These are phyloP conservation scores for Trichophaea hybrida DNA, from an alignment of 2,329 filamentous ascomycete genomes.

Conservation along the genomic window DNA sequence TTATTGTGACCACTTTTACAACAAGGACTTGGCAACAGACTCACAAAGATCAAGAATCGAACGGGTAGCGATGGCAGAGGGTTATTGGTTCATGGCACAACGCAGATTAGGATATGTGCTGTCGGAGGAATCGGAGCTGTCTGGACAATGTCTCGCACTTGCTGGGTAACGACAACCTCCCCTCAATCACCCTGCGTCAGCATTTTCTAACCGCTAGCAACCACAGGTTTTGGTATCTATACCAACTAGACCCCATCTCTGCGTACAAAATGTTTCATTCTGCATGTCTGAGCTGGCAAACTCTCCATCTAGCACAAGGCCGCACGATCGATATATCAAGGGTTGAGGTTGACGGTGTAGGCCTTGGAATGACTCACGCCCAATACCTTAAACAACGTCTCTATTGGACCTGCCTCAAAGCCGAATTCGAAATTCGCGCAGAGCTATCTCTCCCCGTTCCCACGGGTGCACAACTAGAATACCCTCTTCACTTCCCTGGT, in stretches of 20 bases:
- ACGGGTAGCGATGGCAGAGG: slow-evolving; percentile 22
- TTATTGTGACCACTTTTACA: slow-evolving; percentile 19
- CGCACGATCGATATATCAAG: slow-evolving; percentile 6
- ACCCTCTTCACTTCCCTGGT: slow-evolving; percentile 29
- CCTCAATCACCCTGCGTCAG: slow-evolving; percentile 25
- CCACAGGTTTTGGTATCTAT: slow-evolving; percentile 32
- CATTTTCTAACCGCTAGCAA: slow-evolving; percentile 31
- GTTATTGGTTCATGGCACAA: slow-evolving; percentile 29
- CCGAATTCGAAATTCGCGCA: slow-evolving; percentile 33
- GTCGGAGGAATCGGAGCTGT: slow-evolving; percentile 27
- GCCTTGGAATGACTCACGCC: slow-evolving; percentile 10
- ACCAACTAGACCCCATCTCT: slow-evolving; percentile 32
- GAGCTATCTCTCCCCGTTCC: slow-evolving; percentile 32
- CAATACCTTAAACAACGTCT: slow-evolving; percentile 31
- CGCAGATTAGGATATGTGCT: slow-evolving; percentile 28
- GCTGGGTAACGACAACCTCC: slow-evolving; percentile 8
- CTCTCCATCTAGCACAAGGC: slow-evolving; percentile 7
- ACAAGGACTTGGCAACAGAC: background rate
- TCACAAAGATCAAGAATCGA: slow-evolving; percentile 13
- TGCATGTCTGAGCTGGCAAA: slow-evolving; percentile 19
- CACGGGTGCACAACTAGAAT: slow-evolving; percentile 30
- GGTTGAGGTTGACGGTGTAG: slow-evolving; percentile 23
- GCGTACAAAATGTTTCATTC: slow-evolving; percentile 31
- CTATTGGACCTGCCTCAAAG: slow-evolving; percentile 36
- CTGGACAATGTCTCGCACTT: slow-evolving; percentile 29